These are phyloP conservation scores for Anisodus tanguticus DNA, from an alignment of 257 asterid species.

Conservation along the genomic window DNA sequence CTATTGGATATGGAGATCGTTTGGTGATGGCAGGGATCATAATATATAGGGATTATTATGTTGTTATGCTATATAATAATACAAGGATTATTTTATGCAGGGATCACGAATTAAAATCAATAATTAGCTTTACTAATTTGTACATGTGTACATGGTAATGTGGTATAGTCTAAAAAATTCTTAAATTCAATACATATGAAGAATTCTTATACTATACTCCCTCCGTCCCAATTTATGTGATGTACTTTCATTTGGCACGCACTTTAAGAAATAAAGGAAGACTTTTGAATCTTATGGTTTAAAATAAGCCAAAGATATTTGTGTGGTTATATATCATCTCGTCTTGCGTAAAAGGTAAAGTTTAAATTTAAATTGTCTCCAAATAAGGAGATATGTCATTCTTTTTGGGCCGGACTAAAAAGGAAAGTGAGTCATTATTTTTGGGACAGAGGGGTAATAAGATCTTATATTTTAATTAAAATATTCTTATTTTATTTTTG, in stretches of 20 bases:
- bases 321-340: too few species aligned
- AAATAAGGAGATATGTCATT: too few species aligned
- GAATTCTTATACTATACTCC: not conserved
- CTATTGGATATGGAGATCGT: not conserved
- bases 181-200: not conserved
- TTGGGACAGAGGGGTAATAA: not conserved
- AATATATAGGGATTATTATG: not conserved
- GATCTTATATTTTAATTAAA: not conserved
- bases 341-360: too few species aligned
- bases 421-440: too few species aligned
- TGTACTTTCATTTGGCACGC: too few species aligned
- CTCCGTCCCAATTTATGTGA: too few species aligned
- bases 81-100: not conserved
- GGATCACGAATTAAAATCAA: not conserved
- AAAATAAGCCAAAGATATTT: too few species aligned
- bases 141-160: not conserved
- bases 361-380: too few species aligned
- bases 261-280: too few species aligned
- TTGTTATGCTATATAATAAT: not conserved
- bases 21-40: not conserved
- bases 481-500: not conserved
- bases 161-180: not conserved
- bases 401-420: too few species aligned
- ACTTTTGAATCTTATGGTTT: too few species aligned
- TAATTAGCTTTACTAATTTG: not conserved